Base-by-base conservation (phyloP, 129 eudicot species). In the Helianthus annuus region DNA sequence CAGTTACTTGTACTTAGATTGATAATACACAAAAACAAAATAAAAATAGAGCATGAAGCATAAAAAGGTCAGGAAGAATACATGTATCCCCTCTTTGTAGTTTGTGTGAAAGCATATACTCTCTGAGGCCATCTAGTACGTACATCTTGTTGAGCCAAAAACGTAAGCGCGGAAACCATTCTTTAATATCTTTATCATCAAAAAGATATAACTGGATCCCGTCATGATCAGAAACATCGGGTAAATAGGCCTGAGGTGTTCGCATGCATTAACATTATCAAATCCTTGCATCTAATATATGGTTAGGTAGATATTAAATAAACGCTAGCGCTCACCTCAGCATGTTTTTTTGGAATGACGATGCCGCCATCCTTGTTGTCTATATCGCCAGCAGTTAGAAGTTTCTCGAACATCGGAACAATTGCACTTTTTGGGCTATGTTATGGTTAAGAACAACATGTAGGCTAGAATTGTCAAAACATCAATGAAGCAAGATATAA, bases 31-130 rank as follows among this genome's bases (percentile, higher is more conserved):
- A 5, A 13, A n/a, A 51, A n/a, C 0, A 13, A 14, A 51, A 48
- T 32, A 32, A 16, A 19, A 19, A 10, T 22, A 5, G 36, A 12
- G 19, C 42, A 6, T 48, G 57, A 73, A 13, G 34, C 51, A 63
- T 40, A 56, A 44, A 27, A 52, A 51, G 72, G 2, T 54, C 10
- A 22, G 27, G 22, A 34, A 10, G 24, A 42, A 32, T 70, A 88
- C 91, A 83, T 70, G 75, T 76, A 73, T 88, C 91, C 12, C 91
- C 96, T 39, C 66, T 76, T 73, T 81, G 73, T 85, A 84, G 77
- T 22, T 80, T 76, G 74, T 72, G 68, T 42, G 78, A 58, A 60
- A 49, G 39, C 80, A 83, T 76, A 74, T 73, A 81, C 56, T 78
- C 78, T 79, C 81, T 68, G 72, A 83, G 79, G 62, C 85, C 88